phyloP scores from a whole-genome alignment of 2,329 filamentous ascomycete genomes.

The Cordyceps sp. region DNA sequence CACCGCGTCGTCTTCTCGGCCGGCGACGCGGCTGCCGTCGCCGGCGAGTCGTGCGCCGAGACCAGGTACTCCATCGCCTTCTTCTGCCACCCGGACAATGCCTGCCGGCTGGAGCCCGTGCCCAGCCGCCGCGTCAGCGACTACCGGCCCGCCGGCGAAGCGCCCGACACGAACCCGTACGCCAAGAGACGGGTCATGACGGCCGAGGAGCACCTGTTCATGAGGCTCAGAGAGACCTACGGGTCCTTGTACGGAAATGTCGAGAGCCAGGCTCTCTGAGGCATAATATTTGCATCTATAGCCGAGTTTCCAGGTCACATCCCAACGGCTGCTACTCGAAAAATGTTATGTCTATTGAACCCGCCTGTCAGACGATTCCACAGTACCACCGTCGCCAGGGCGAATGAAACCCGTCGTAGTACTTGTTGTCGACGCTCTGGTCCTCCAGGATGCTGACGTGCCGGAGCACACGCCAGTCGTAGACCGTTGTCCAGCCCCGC shows the following conservation, averaged over 20 bases:
- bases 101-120: slow-evolving; percentile 35
- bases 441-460: slow-evolving; percentile 23
- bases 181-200: slow-evolving; percentile 40
- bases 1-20: slow-evolving; percentile 66
- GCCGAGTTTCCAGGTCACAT: too few relatives aligned
- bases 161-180: slow-evolving; percentile 25
- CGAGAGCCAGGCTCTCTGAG: neutral
- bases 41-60: slow-evolving; percentile 29
- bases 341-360: neutral
- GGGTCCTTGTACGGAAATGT: slow-evolving; percentile 31
- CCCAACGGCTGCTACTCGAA: too few relatives aligned
- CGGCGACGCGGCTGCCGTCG: slow-evolving; percentile 8
- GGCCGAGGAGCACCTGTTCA: slow-evolving; percentile 45
- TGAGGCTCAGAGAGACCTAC: slow-evolving; percentile 44
- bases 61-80: slow-evolving; percentile 50
- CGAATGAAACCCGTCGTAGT: slow-evolving; percentile 18
- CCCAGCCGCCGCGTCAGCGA: slow-evolving; percentile 39
- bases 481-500: slow-evolving; percentile 22
- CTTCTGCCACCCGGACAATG: slow-evolving; percentile 47
- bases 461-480: slow-evolving; percentile 29
- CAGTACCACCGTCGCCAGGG: slow-evolving; percentile 28
- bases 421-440: slow-evolving; percentile 11
- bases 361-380: slow-evolving; percentile 17
- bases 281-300: too few relatives aligned
- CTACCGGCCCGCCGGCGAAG: slow-evolving; percentile 16